Percentiles rank a stretch among this genome's conserved stretches.
Conservation (phyloP, 495 filamentous ascomycete genomes). For the Poronia punctata region DNA sequence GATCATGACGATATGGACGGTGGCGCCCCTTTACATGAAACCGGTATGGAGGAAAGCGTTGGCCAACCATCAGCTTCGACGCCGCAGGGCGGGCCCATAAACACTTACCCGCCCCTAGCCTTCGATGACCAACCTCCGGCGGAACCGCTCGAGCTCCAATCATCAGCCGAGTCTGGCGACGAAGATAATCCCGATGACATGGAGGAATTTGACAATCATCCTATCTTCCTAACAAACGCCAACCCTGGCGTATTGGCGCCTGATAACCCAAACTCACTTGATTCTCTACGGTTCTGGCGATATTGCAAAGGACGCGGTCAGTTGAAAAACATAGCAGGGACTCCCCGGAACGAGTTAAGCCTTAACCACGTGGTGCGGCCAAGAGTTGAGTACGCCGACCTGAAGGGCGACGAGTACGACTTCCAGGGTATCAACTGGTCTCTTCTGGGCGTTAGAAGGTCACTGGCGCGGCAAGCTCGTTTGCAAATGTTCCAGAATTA, state of each 20-base stretch:
- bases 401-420: constrained; percentile 56
- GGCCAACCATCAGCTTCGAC: constrained; percentile 9
- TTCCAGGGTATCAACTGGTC: constrained; percentile 76
- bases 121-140: no score
- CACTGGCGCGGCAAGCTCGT: constrained; percentile 53
- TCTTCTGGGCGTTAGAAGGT: constrained; percentile 52
- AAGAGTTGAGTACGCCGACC: constrained; percentile 36
- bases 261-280: constrained; percentile 17
- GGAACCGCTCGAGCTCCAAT: no score
- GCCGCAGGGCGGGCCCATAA: constrained; percentile 8
- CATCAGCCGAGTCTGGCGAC: no score
- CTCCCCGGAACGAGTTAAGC: neutral
- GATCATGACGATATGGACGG: constrained; percentile 20
- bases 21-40: constrained; percentile 17
- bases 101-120: no score
- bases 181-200: no score
- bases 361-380: neutral
- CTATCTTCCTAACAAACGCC: constrained; percentile 13
- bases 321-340: constrained; percentile 1
- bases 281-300: constrained; percentile 21
- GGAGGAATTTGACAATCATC: constrained; percentile 4
- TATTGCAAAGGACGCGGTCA: constrained; percentile 3
- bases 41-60: constrained; percentile 21
- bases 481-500: constrained; percentile 52
- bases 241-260: constrained; percentile 20